Percentiles rank a stretch among this genome's conserved stretches.
These are phyloP conservation scores for Ehretia macrophylla DNA, from an alignment of 257 asterid genomes.

Conservation along the genomic window DNA sequence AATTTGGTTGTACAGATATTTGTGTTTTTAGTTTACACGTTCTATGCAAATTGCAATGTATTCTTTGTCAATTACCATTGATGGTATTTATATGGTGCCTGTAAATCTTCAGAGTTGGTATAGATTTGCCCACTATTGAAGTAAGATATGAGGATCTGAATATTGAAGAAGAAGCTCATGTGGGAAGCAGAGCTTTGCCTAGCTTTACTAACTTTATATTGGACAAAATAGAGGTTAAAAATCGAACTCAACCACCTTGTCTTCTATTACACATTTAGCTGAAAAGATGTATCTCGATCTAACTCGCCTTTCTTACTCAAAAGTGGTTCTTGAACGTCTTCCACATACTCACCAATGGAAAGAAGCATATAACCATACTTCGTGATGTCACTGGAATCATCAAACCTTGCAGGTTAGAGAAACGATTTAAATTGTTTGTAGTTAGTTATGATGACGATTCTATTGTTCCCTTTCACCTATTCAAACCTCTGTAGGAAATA, in stretches of 20 bases:
- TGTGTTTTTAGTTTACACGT: too few relatives aligned
- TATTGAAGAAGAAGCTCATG: constrained; percentile 51
- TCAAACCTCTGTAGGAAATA: background rate
- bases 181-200: constrained; percentile 53
- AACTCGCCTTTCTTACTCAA: background rate
- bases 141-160: constrained; percentile 59
- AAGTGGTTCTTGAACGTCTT: constrained; percentile 25
- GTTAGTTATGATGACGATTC: too few relatives aligned
- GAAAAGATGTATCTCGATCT: background rate
- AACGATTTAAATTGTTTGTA: too few relatives aligned
- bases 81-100: background rate
- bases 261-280: background rate
- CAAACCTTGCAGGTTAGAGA: constrained; percentile 47
- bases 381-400: constrained; percentile 55
- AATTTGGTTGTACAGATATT: too few relatives aligned
- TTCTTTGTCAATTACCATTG: too few relatives aligned
- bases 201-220: constrained; percentile 46
- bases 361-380: constrained; percentile 44
- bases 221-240: constrained; percentile 61
- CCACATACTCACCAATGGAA: constrained; percentile 41
- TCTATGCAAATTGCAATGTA: too few relatives aligned
- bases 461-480: background rate
- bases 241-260: background rate
- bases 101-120: constrained; percentile 48
- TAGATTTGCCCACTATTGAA: constrained; percentile 66